Evolutionary conservation across 106 monocot species (phyloP), one percentile per base, ranked within the genome.

Genomic region (Dendrobium officinale): DNA sequence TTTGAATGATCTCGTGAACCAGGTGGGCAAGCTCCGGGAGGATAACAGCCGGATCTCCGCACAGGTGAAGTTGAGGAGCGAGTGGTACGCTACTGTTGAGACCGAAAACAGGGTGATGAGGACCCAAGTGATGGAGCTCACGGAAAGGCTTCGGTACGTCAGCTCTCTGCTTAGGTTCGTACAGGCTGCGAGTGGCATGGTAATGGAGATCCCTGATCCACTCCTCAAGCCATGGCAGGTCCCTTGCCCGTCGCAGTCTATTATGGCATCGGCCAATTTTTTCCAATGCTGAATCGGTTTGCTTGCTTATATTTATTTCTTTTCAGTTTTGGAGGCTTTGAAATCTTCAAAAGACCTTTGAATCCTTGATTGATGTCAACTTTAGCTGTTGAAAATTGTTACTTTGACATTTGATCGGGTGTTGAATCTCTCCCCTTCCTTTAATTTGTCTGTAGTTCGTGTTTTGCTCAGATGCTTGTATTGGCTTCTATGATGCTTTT

Each of bases 71-170:
- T 18, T 83, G 73, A 26, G 80, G 68, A 72, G 76, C 3, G 81
- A 75, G 66, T 73, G 83, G 16, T 85, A 78, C 67, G 4, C 56
- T 13, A 33, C 45, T 29, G 17, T 85, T 51, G 85, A 90, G n/a
- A 37, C 76, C 8, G 85, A 83, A 26, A 93, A 90, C 66, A 48
- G 77, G 2, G 22, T 87, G 10, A 73, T 90, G 79, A 83, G 85
- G 77, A 75, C 86, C 0, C 86, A 90, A 56, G 67, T 88, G 56
- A 82, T 80, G 78, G 93, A 88, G 55, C 80, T 90, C 75, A 81
- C 81, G 9, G 90, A 90, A 40, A 80, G 86, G 77, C 84, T 93
- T 42, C 64, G 84, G 42, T 90, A 86, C 15, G n/a, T 88, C 82
- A 88, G 80, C 26, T 59, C 78, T 42, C 33, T 78, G 61, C 42